Percentiles rank a stretch among this genome's conserved stretches.
These are phyloP conservation scores for Globisporangium perplexum DNA, from an alignment of 352 stramenopile genomes.

Conservation along the genomic window DNA sequence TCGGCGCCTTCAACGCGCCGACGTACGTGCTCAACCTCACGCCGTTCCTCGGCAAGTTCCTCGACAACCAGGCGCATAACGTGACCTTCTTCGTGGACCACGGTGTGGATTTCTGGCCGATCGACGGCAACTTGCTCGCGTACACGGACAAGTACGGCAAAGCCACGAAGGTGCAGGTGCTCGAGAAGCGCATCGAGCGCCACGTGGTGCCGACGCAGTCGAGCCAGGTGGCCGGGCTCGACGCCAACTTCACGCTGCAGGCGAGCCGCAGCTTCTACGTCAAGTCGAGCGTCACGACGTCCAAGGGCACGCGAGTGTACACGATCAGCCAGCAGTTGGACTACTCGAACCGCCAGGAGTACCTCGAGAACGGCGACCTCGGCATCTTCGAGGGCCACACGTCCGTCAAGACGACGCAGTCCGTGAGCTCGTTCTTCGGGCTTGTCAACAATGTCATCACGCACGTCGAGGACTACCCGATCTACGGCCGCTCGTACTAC, in stretches of 20 bases:
- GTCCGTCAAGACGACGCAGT: conserved; percentile 28
- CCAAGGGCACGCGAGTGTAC: conserved; percentile 49
- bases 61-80: conserved; percentile 40
- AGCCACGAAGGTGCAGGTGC: conserved; percentile 30
- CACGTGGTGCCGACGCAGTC: conserved; percentile 18
- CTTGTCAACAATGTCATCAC: conserved; percentile 14
- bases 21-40: conserved; percentile 73
- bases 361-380: conserved; percentile 35
- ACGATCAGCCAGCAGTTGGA: conserved; percentile 34
- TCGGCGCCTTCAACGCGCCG: conserved; percentile 64
- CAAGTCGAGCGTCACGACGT: conserved; percentile 49
- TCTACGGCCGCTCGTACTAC: conserved; percentile 44
- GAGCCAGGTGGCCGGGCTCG: conserved; percentile 14
- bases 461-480: conserved; percentile 42
- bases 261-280: conserved; percentile 34
- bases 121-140: conserved; percentile 56
- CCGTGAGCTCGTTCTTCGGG: conserved; percentile 17
- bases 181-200: conserved; percentile 26
- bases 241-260: conserved; percentile 44
- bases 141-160: conserved; percentile 37
- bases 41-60: conserved; percentile 58
- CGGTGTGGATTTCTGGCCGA: conserved; percentile 63
- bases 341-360: conserved; percentile 50
- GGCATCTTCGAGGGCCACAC: conserved; percentile 39
- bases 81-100: conserved; percentile 59